Base-by-base conservation (phyloP, 1,284 basidiomycete species). In the Cystobasidiaceae sp. region DNA sequence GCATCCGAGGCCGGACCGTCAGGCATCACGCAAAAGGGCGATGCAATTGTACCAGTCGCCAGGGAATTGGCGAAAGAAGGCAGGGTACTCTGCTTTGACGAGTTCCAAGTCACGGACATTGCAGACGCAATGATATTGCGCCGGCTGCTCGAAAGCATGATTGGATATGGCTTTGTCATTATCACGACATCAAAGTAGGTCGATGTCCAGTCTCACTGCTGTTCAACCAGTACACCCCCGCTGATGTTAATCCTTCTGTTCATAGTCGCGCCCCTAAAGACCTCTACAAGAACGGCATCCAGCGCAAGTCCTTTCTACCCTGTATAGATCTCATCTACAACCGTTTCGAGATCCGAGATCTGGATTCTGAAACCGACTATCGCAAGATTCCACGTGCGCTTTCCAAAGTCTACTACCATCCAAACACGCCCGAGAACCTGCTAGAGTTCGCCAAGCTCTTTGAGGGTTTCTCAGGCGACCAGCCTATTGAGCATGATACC, bases 201-300 rank as follows among this genome's bases (percentile, higher is more conserved):
- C 5, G 13, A 9, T 15, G 37, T 33, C 23, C 21, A 9, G 34
- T 21, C 27, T 2, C 28, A 1, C 6, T 37, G n/a, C n/a, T n/a
- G n/a, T n/a, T n/a, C n/a, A n/a, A n/a, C n/a, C n/a, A n/a, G n/a
- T n/a, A n/a, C n/a, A n/a, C n/a, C n/a, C n/a, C n/a, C n/a, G n/a
- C n/a, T n/a, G n/a, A n/a, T n/a, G n/a, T n/a, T n/a, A n/a, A n/a
- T n/a, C n/a, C n/a, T n/a, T n/a, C n/a, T n/a, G n/a, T n/a, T 27
- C 58, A 2, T 72, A 97, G 93, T 78, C 94, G 96, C 63, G 92
- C 96, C 76, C 96, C 96, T 2, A 87, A 96, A 74, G 91, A 97
- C 44, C 82, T 99, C 0, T 99, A 99, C 81, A 94, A 94, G 83
- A 98, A 98, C 72, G 96, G 96, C 0, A 97, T 99, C 55, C 96